Base-by-base conservation (phyloP, 225 moss, liverwort and hornwort genomes). In the Polytrichum formosum region DNA sequence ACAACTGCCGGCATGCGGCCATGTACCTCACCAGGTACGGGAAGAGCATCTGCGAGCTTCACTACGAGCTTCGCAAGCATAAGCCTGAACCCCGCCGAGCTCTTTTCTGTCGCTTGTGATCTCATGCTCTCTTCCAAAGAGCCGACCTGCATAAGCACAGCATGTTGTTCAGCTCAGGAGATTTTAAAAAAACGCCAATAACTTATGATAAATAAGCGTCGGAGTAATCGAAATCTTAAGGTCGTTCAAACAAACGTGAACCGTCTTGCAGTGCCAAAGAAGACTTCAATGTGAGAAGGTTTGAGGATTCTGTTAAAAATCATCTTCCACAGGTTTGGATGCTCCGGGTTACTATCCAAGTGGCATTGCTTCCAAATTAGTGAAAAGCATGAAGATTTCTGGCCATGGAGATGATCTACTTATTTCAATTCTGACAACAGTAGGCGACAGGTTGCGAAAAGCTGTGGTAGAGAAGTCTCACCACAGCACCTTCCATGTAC, bases 71-170 rank as follows among this genome's bases (percentile, higher is more conserved):
- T 96, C 18, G 74, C 73, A 13, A 93, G 88, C 93, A 90, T 90
- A 20, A 93, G 74, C 63, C 77, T 85, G 25, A 96, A 96, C 1
- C 91, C 93, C 13, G 83, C 72, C 6, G 96, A 87, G 21, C 85
- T 89, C 26, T 74, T 73, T 33, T 91, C 68, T 33, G 21, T 28
- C 19, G 66, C 56, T 76, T 74, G 69, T 78, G 22, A 8, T 22
- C 76, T 63, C 75, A 33, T 70, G 29, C 76, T 81, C 26, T 82
- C 67, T 63, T 10, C 67, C 25, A 73, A 0, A 20, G 72, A 77
- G 6, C 77, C 85, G 54, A 79, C 76, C 76, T 85, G n/a, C 26
- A 68, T 2, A 68, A 55, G 37, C 2, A 1, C 62, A 26, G 6
- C 5, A 3, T 46, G 13, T 13, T 46, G 4, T 46, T 2, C 13